Conservation (phyloP, 2,329 filamentous ascomycete species). For the Ceratocystis huliohia region DNA sequence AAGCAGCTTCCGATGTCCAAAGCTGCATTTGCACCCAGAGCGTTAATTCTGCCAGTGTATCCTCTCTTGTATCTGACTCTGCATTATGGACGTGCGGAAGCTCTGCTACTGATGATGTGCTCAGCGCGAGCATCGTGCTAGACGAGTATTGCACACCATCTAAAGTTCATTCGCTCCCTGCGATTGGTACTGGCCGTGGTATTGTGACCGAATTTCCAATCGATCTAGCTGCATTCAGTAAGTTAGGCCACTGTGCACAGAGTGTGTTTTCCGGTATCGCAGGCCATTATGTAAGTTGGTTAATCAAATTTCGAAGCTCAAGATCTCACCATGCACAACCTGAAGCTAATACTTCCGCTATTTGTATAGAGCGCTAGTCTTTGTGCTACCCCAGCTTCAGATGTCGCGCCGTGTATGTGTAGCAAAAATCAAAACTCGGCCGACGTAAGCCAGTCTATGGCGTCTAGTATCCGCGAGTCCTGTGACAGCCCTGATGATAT, state of each 20-base stretch:
- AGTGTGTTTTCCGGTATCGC: constrained; percentile 29
- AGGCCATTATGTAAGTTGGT: constrained; percentile 11
- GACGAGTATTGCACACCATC: constrained; percentile 39
- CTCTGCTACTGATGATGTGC: constrained; percentile 36
- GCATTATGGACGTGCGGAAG: constrained; percentile 35
- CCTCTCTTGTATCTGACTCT: constrained; percentile 30
- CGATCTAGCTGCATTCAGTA: constrained; percentile 34
- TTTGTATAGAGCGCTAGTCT: constrained; percentile 25
- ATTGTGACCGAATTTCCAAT: constrained; percentile 38
- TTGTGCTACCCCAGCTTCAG: constrained; percentile 32
- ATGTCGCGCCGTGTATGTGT: constrained; percentile 41
- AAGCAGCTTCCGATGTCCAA: constrained; percentile 35
- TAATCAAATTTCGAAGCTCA: neutral
- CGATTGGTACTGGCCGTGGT: constrained; percentile 30
- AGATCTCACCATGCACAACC: neutral
- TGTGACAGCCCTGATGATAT: constrained; percentile 38
- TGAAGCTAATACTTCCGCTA: neutral
- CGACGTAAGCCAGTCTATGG: constrained; percentile 33
- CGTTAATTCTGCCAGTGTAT: constrained; percentile 31
- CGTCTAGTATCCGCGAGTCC: constrained; percentile 31
- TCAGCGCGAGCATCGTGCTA: constrained; percentile 36
- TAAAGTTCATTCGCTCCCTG: constrained; percentile 32
- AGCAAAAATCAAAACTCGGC: constrained; percentile 38
- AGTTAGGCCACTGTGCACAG: constrained; percentile 35
- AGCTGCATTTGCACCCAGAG: constrained; percentile 42